Conservation (phyloP, 2,329 filamentous ascomycete species). For the Aureobasidium sp. region DNA sequence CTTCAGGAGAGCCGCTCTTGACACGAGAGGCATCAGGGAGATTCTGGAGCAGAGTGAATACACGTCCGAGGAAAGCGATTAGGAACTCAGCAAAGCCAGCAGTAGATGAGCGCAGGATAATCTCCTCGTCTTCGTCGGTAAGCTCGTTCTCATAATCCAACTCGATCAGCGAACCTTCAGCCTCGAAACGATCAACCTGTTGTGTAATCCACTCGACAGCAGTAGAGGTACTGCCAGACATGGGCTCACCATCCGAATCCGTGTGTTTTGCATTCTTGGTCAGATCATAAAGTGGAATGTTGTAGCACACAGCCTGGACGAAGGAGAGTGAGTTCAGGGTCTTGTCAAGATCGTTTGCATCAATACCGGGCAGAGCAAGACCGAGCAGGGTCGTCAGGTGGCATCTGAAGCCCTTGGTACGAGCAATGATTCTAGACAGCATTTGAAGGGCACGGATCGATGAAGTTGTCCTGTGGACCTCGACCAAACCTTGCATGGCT, state of each 20-base stretch:
- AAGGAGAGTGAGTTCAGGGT: constrained; percentile 91
- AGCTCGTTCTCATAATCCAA: constrained; percentile 80
- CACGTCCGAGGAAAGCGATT: constrained; percentile 80
- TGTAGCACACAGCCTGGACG: constrained; percentile 92
- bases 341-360: constrained; percentile 96
- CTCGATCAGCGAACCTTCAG: constrained; percentile 74
- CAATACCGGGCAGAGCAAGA: constrained; percentile 85
- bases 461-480: constrained; percentile 92
- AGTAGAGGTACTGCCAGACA: constrained; percentile 42
- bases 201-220: constrained; percentile 91
- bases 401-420: constrained; percentile 91
- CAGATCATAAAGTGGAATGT: constrained; percentile 83
- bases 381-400: constrained; percentile 93
- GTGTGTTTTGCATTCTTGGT: constrained; percentile 47
- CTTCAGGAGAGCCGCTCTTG: constrained; percentile 85
- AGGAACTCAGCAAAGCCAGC: constrained; percentile 91
- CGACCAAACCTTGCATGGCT: constrained; percentile 89
- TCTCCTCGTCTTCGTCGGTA: constrained; percentile 76
- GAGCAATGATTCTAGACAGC: constrained; percentile 82
- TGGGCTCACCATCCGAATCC: constrained; percentile 27
- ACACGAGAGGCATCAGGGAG: constrained; percentile 83
- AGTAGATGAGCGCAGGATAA: constrained; percentile 86
- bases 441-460: constrained; percentile 88
- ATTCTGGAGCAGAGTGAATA: constrained; percentile 93
- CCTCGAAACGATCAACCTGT: constrained; percentile 90